Evolutionary conservation across 352 stramenopile species (phyloP).

Genomic region (Thalassiosira hispida): DNA sequence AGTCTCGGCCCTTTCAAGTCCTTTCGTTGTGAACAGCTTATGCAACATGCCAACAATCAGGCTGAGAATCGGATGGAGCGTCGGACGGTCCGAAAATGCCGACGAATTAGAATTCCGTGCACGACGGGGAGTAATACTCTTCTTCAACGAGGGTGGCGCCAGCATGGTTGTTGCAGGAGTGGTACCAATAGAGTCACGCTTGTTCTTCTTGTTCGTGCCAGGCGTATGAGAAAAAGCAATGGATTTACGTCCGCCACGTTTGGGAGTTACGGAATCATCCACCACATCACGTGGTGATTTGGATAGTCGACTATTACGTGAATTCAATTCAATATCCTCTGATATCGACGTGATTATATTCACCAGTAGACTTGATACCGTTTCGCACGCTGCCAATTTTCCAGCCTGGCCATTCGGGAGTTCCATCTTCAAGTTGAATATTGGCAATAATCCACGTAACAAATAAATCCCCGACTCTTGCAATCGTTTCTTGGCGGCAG

Average conservation of each 20-base stretch:
- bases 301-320: not conserved
- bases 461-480: conserved; percentile 68
- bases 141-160: conserved; percentile 62
- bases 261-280: conserved; percentile 30
- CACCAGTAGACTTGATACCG: conserved; percentile 41
- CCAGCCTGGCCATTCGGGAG: conserved; percentile 77
- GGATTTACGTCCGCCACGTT: conserved; percentile 43
- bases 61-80: conserved; percentile 50
- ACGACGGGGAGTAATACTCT: conserved; percentile 55
- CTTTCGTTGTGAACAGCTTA: conserved; percentile 67
- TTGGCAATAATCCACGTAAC: conserved; percentile 66
- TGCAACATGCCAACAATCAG: conserved; percentile 77
- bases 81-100: not conserved
- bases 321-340: conserved; percentile 29
- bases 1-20: conserved; percentile 66
- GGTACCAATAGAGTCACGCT: not conserved
- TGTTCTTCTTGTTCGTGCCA: not conserved
- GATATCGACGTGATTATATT: conserved; percentile 32
- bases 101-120: conserved; percentile 5
- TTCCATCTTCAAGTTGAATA: conserved; percentile 67
- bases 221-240: conserved; percentile 51
- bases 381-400: conserved; percentile 62
- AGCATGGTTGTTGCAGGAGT: conserved; percentile 1
- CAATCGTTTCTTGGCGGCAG: conserved; percentile 4
- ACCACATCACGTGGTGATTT: not conserved